Evolutionary conservation across 345 rosid genomes (phyloP), one percentile per base, ranked within the genome.

Genomic region (Moringa oleifera): DNA sequence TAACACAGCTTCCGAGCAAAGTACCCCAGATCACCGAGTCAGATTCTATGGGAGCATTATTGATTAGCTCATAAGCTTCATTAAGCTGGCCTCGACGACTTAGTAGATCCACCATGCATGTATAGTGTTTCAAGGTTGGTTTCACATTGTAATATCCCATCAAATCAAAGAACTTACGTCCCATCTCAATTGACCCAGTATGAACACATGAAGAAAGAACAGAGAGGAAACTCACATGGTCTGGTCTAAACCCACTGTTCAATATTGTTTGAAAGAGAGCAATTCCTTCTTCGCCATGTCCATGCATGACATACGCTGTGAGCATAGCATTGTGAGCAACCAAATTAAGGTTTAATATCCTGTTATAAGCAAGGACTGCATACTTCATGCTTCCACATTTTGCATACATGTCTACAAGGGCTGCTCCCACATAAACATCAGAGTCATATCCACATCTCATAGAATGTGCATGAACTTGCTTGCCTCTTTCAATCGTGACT

Each of bases 21-120:
- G 84, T 72, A 23, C 82, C 77, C 88, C 91, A 82, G 46, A 69
- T 61, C 58, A 82, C 83, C 21, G 81, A 78, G 73, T 82, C 91
- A 24, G 84, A 71, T 54, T 71, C 67, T 57, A 80, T 22, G 0
- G 85, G 82, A 74, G 72, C 71, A 31, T 58, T 65, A 58, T 72
- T 69, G 25, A 80, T 71, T 22, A 79, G 59, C 18, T 73, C 73
- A 58, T 72, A 75, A 53, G 91, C 91, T 61, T 75, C 78, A 13
- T 60, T 51, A 23, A 82, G 67, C 61, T 59, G 53, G 13, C 84
- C 85, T 19, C 81, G 79, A 51, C 83, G 73, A 69, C 91, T 71
- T 24, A 80, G 64, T 28, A 83, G 75, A 72, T 85, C 88, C 55
- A 80, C 78, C 78, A 85, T 77, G 64, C 88, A 85, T 16, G 85